Evolutionary conservation across 345 rosid species (phyloP).

Genomic region (Geranium brycei): DNA sequence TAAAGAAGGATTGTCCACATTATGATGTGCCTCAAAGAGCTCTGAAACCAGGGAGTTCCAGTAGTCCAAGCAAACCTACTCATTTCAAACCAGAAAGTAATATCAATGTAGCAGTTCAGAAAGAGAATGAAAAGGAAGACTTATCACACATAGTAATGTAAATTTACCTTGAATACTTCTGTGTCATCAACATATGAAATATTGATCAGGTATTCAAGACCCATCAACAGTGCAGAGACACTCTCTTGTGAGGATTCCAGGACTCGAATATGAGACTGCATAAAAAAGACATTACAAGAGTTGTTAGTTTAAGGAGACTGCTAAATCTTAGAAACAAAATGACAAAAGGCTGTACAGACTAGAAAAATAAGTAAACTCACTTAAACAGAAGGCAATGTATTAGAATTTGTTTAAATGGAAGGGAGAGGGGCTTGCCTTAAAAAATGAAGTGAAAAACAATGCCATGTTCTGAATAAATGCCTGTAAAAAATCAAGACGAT

Average conservation of each 20-base stretch:
- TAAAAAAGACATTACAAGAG: not conserved
- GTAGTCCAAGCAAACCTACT: constrained; percentile 93
- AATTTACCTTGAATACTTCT: constrained; percentile 89
- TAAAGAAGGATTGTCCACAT: constrained; percentile 67
- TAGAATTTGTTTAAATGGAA: not conserved
- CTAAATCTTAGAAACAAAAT: no score
- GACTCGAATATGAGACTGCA: constrained; percentile 78
- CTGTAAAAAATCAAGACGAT: constrained; percentile 26
- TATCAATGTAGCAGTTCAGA: not conserved
- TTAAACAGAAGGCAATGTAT: not conserved
- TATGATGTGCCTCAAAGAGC: constrained; percentile 77
- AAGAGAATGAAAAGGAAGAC: not conserved
- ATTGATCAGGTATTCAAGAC: constrained; percentile 81
- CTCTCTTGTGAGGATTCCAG: constrained; percentile 66
- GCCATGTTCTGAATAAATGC: constrained; percentile 99
- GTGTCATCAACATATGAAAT: constrained; percentile 98
- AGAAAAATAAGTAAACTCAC: not conserved
- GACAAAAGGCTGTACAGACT: no score
- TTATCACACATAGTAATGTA: not conserved
- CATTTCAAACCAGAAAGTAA: not conserved
- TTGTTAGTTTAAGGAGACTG: no score
- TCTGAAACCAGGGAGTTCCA: constrained; percentile 89
- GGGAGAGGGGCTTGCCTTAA: constrained; percentile 42
- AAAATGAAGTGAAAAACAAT: constrained; percentile 90
- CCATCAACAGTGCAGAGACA: constrained; percentile 46